phyloP scores from a whole-genome alignment of 768 basidiomycete genomes.

The Amanita phalloides region DNA sequence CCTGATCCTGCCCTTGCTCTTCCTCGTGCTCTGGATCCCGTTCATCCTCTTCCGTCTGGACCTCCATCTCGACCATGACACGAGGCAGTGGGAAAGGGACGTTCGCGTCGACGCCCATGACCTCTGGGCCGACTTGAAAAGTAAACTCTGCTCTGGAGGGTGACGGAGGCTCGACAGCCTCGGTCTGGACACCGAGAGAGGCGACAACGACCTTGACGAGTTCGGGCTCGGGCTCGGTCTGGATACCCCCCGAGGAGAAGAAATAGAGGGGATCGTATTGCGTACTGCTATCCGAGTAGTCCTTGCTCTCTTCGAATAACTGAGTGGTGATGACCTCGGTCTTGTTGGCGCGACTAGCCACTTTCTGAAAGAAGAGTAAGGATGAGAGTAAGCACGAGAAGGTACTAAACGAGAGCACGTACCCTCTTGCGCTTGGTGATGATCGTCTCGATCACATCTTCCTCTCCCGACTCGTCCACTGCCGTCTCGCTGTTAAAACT shows the following conservation, averaged over 20 bases:
- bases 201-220: slow-evolving; percentile 35
- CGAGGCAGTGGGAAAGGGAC: slow-evolving; percentile 17
- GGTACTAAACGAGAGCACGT: slow-evolving; percentile 9
- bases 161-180: slow-evolving; percentile 22
- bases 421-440: slow-evolving; percentile 79
- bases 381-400: not conserved
- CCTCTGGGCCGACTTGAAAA: not conserved
- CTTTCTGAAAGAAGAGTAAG: slow-evolving; percentile 36
- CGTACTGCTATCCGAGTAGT: slow-evolving; percentile 65
- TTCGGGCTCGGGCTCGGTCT: slow-evolving; percentile 42
- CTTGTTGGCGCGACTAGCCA: slow-evolving; percentile 48
- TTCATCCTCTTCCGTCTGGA: slow-evolving; percentile 49
- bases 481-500: slow-evolving; percentile 5
- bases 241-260: slow-evolving; percentile 32
- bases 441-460: slow-evolving; percentile 79
- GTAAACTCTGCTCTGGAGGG: not conserved
- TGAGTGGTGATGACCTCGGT: slow-evolving; percentile 28
- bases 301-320: slow-evolving; percentile 49
- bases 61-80: slow-evolving; percentile 41
- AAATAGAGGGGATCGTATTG: slow-evolving; percentile 58
- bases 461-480: slow-evolving; percentile 41
- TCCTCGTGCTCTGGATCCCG: slow-evolving; percentile 23
- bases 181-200: slow-evolving; percentile 50
- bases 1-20: slow-evolving; percentile 14
- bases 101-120: not conserved